A percentile compares a stretch with the other conserved stretches of the same genome.
phyloP scores from a whole-genome alignment of 2,329 filamentous ascomycete genomes.

The Penicillium vulpinum region DNA sequence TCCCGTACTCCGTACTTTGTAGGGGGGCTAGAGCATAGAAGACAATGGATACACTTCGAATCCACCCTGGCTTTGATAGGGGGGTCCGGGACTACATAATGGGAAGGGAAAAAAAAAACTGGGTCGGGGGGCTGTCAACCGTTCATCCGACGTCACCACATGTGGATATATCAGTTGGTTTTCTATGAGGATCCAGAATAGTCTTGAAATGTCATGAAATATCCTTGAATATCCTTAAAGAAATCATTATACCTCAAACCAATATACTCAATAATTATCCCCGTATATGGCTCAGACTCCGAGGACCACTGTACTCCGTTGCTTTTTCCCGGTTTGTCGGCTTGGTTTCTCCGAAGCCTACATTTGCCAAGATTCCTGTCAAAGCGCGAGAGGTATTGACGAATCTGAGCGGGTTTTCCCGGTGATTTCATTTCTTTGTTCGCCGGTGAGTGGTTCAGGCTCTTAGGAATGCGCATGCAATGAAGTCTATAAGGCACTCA shows the following conservation, averaged over 20 bases:
- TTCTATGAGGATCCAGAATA: constrained; percentile 11
- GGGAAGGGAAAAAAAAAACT: constrained; percentile 24
- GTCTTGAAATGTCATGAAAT: neutral
- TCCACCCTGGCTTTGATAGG: constrained; percentile 13
- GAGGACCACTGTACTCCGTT: constrained; percentile 23
- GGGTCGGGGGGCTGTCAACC: constrained; percentile 17
- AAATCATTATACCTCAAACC: neutral
- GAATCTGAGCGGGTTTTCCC: constrained; percentile 10
- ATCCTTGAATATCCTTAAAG: too few relatives aligned
- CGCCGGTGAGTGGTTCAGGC: constrained; percentile 14
- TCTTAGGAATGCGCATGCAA: neutral
- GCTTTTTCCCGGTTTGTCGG: constrained; percentile 4
- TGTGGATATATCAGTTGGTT: constrained; percentile 17
- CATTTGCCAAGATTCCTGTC: constrained; percentile 7
- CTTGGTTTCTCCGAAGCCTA: constrained; percentile 1
- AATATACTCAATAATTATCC: neutral
- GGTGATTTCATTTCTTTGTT: neutral
- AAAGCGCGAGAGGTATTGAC: constrained; percentile 6
- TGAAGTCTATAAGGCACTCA: neutral
- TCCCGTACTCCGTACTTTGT: too few relatives aligned
- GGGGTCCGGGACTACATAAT: too few relatives aligned
- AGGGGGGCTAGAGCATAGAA: neutral
- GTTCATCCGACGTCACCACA: constrained; percentile 21
- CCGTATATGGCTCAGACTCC: neutral
- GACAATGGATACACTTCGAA: constrained; percentile 7